Conservation (phyloP, 345 rosid genomes). For the Aquilaria malaccensis region DNA sequence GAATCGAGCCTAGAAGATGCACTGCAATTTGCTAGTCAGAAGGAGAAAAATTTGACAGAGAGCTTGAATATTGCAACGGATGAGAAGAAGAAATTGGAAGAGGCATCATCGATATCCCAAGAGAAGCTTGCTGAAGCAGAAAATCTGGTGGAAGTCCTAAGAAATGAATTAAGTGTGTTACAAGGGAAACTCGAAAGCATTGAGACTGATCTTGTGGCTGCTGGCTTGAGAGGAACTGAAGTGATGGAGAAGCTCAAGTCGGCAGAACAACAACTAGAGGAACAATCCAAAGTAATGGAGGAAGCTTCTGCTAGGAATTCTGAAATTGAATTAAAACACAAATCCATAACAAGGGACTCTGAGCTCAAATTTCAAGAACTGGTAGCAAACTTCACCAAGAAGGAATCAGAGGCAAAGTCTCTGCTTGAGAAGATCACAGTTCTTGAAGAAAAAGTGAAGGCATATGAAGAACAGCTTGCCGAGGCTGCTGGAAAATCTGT, state of each 20-base stretch:
- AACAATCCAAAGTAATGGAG: slow-evolving; percentile 49
- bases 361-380: slow-evolving; percentile 60
- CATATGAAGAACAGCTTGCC: slow-evolving; percentile 54
- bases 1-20: slow-evolving; percentile 69
- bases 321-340: slow-evolving; percentile 61
- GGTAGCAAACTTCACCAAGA: slow-evolving; percentile 44
- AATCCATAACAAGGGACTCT: slow-evolving; percentile 51
- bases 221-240: slow-evolving; percentile 59
- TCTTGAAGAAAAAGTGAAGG: slow-evolving; percentile 52
- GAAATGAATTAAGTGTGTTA: slow-evolving; percentile 56
- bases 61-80: slow-evolving; percentile 39
- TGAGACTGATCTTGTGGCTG: slow-evolving; percentile 58
- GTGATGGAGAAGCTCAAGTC: slow-evolving; percentile 62
- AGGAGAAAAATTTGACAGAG: slow-evolving; percentile 55
- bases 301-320: slow-evolving; percentile 42
- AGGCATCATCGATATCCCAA: slow-evolving; percentile 34
- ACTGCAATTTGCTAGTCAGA: slow-evolving; percentile 50
- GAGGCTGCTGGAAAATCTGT: slow-evolving; percentile 48
- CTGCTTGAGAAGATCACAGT: slow-evolving; percentile 51
- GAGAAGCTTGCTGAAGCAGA: slow-evolving; percentile 65
- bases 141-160: slow-evolving; percentile 54
- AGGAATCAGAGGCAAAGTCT: slow-evolving; percentile 69
- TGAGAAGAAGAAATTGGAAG: slow-evolving; percentile 74
- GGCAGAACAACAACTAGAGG: slow-evolving; percentile 62
- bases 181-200: slow-evolving; percentile 54